Base-by-base conservation (phyloP, 2,329 filamentous ascomycete genomes). In the Verticillium longisporum region DNA sequence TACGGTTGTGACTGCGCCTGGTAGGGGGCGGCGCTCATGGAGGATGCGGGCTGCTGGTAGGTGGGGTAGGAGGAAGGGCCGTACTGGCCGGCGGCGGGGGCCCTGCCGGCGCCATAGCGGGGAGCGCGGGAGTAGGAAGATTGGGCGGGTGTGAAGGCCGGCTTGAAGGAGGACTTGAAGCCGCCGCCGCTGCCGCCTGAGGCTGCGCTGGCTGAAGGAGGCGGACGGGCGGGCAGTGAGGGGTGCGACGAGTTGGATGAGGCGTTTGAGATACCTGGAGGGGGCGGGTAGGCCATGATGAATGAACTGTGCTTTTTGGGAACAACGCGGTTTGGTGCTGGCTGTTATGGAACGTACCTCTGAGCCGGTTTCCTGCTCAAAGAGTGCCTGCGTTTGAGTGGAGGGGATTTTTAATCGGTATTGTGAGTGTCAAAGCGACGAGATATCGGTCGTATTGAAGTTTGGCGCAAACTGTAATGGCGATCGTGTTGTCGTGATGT, bases 251-350 rank as follows among this genome's bases (percentile, higher is more conserved):
- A 66, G 62, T 73, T 66, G 33, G 77, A 75, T 69, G 72, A 57
- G 60, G 62, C 70, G 73, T 71, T 71, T 74, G 80, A 74, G 75
- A 85, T 78, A 85, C 90, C 90, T 91, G 91, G 89, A 89, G 89
- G 89, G 73, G 88, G 88, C 77, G 90, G 88, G 83, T 91, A 91
- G 78, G 90, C 88, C 91, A 94, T 94, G 83, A 87, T 87, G 84
- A 87, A 87, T 77, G 81, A 76, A 69, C 64, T 65, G 64, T 38
- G 64, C 57, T 58, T 64, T 62, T 26, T 26, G 26, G 26, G 34
- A 37, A 32, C 41, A 57, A 54, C 45, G 66, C 66, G 67, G 61
- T 64, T 68, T 61, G 67, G 65, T 58, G 60, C 45, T 60, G 60
- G 26, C 60, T 60, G 67, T 63, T 71, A 62, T 65, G 62, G 64